Evolutionary conservation across 441 rosid genomes (phyloP).

Genomic region (Pelargonium citronellum): DNA sequence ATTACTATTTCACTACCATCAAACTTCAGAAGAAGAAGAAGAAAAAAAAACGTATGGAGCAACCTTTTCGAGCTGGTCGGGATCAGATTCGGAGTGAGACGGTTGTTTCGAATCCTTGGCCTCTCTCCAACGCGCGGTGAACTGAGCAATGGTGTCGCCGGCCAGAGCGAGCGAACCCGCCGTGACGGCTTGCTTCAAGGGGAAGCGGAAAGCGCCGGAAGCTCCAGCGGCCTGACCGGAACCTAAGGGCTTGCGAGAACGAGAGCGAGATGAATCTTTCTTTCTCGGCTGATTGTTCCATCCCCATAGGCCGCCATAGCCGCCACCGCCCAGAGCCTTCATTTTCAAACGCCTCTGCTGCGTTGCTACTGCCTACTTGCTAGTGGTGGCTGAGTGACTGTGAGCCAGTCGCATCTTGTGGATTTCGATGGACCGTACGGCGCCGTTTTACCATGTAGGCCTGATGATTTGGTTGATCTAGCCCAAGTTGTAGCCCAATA

Average conservation of each 20-base stretch:
- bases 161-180: conserved; percentile 68
- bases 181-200: conserved; percentile 71
- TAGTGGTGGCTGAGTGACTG: neutral
- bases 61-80: conserved; percentile 26
- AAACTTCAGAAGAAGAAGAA: no score
- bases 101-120: conserved; percentile 20
- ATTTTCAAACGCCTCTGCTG: conserved; percentile 22
- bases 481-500: no score
- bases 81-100: conserved; percentile 20
- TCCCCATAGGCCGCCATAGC: conserved; percentile 51
- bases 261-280: conserved; percentile 21
- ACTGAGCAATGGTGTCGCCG: conserved; percentile 78
- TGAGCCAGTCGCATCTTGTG: no score
- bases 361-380: neutral
- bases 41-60: no score
- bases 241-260: conserved; percentile 41
- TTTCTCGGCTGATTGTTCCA: conserved; percentile 37
- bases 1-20: neutral
- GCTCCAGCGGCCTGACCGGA: conserved; percentile 22
- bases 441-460: no score
- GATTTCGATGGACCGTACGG: no score
- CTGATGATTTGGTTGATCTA: no score
- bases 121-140: conserved; percentile 42
- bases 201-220: conserved; percentile 50
- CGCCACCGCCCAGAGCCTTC: conserved; percentile 47